Conservation (phyloP, 768 basidiomycete genomes). For the Pisolithus sp. region DNA sequence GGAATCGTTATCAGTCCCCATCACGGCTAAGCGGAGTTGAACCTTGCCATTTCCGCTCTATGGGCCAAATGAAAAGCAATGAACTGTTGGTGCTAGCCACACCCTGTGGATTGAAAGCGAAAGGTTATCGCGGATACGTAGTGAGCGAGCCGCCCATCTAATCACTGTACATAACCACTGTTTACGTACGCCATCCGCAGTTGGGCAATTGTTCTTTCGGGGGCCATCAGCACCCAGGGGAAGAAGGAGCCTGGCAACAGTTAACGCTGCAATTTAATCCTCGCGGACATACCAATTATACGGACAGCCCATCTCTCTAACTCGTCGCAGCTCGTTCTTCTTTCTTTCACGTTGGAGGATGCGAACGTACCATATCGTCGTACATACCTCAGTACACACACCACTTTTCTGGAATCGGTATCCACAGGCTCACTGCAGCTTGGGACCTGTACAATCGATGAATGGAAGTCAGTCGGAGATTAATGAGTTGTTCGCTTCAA, state of each 20-base stretch:
- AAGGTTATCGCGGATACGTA: slow-evolving; percentile 6
- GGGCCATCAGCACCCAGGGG: background rate
- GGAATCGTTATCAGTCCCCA: background rate
- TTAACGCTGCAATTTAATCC: background rate
- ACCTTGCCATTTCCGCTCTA: slow-evolving; percentile 1
- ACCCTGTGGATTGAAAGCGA: slow-evolving; percentile 19
- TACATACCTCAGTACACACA: too few species aligned
- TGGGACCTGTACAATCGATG: background rate
- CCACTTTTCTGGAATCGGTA: too few species aligned
- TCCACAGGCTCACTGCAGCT: too few species aligned
- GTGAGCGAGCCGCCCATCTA: slow-evolving; percentile 17
- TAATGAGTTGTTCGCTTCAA: background rate
- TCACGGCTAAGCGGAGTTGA: background rate
- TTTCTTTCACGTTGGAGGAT: too few species aligned
- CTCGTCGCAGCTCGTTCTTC: too few species aligned
- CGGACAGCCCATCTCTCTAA: too few species aligned
- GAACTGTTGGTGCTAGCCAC: slow-evolving; percentile 7
- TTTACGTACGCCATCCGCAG: slow-evolving; percentile 18
- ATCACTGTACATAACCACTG: slow-evolving; percentile 15
- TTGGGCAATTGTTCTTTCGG: slow-evolving; percentile 7
- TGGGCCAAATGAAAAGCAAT: slow-evolving; percentile 2
- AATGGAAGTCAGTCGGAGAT: background rate
- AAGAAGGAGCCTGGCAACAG: background rate
- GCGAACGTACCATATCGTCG: too few species aligned
- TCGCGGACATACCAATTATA: background rate